A percentile compares a stretch with the other conserved stretches of the same genome.
Evolutionary conservation across 2,329 filamentous ascomycete species (phyloP).

Genomic region (Pyricularia pennisetigena): DNA sequence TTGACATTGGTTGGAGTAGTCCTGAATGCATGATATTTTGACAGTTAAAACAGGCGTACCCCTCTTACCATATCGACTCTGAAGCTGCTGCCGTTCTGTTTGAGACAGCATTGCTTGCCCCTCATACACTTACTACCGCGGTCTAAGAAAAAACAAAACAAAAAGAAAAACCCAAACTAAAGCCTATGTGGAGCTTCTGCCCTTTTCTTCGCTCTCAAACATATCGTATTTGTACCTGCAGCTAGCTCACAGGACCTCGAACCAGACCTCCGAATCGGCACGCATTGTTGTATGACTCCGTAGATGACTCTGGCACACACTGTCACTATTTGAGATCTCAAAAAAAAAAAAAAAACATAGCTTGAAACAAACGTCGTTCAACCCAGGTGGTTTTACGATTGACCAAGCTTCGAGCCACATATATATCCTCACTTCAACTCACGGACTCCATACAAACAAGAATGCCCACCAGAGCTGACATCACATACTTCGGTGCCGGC

Average conservation of each 20-base stretch:
- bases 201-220: neutral
- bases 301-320: neutral
- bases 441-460: neutral
- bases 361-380: neutral
- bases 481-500: constrained; percentile 66
- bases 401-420: neutral
- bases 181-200: neutral
- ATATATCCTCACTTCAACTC: neutral
- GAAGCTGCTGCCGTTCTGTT: neutral
- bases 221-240: neutral
- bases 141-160: too few relatives aligned
- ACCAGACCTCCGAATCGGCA: neutral
- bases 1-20: neutral
- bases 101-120: neutral
- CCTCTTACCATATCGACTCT: neutral
- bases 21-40: too few relatives aligned
- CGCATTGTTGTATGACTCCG: neutral
- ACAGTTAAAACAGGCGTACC: neutral
- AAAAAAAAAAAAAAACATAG: neutral
- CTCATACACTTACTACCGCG: neutral
- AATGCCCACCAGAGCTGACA: constrained; percentile 12
- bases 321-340: neutral
- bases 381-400: neutral
- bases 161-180: neutral
- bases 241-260: neutral